Percentiles rank a stretch among this genome's conserved stretches.
These are phyloP conservation scores for Boletellus sp. DNA, from an alignment of 1,284 basidiomycete genomes.

Conservation along the genomic window DNA sequence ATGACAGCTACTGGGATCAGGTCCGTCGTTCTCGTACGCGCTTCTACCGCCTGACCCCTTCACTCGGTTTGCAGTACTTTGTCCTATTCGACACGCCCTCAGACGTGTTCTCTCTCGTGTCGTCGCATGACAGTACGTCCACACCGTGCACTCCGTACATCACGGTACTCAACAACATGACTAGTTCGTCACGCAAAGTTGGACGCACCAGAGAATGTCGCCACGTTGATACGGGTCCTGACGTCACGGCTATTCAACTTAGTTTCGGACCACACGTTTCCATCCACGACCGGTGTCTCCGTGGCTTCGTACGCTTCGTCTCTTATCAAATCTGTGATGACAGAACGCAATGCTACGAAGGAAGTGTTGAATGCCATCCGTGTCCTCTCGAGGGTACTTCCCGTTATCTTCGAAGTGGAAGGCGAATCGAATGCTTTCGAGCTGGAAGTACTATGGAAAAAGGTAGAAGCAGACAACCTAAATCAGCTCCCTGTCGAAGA, in stretches of 20 bases:
- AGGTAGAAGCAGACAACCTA: constrained; percentile 45
- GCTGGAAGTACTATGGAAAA: constrained; percentile 70
- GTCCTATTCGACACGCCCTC: constrained; percentile 81
- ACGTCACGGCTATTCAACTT: constrained; percentile 77
- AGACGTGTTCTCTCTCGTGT: constrained; percentile 85
- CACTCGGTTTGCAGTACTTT: constrained; percentile 58
- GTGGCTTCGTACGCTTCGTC: constrained; percentile 67
- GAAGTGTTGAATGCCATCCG: constrained; percentile 87
- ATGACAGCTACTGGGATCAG: constrained; percentile 83
- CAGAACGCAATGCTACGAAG: constrained; percentile 68
- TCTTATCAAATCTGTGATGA: constrained; percentile 54
- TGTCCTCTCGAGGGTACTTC: constrained; percentile 82
- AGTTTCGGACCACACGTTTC: constrained; percentile 80
- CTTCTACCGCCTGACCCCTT: constrained; percentile 2
- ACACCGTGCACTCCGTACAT: constrained; percentile 37
- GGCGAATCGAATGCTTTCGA: constrained; percentile 69
- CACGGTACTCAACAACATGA: constrained; percentile 4
- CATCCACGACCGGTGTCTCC: constrained; percentile 48
- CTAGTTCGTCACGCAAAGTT: constrained; percentile 78
- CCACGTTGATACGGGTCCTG: constrained; percentile 74
- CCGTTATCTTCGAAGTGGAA: constrained; percentile 82
- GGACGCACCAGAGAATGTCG: constrained; percentile 80
- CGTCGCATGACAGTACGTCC: constrained; percentile 76
- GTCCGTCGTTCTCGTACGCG: constrained; percentile 39
- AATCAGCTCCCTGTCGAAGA: constrained; percentile 28